Evolutionary conservation across 805 yeast species (phyloP).

Genomic region (Blastobotrys mokoenaii): DNA sequence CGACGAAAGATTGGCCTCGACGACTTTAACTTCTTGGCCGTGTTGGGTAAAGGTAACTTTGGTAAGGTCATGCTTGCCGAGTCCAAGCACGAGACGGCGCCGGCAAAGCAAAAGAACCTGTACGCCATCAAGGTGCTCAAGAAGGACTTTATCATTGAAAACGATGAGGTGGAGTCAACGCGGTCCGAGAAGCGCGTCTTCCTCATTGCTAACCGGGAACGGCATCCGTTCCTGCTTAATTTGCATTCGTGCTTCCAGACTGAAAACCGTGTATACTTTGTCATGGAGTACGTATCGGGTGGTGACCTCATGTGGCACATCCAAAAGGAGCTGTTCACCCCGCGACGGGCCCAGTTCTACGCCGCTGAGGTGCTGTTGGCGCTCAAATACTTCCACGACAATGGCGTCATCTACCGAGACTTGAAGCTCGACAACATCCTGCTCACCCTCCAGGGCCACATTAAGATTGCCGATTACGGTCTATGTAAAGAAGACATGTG

Average conservation of each 20-base stretch:
- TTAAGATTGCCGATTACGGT: slow-evolving; percentile 95
- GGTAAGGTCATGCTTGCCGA: slow-evolving; percentile 98
- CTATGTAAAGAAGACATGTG: slow-evolving; percentile 92
- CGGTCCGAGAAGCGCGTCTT: slow-evolving; percentile 92
- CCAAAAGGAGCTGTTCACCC: slow-evolving; percentile 82
- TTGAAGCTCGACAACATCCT: slow-evolving; percentile 90
- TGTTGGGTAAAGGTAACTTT: slow-evolving; percentile 95
- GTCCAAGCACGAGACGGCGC: slow-evolving; percentile 41
- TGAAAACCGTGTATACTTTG: slow-evolving; percentile 93
- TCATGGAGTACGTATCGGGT: slow-evolving; percentile 96
- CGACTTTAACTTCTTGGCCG: slow-evolving; percentile 90
- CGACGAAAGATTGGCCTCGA: slow-evolving; percentile 62
- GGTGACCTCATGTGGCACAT: slow-evolving; percentile 99
- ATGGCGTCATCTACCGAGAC: slow-evolving; percentile 94
- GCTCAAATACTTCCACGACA: slow-evolving; percentile 86
- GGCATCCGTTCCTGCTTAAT: slow-evolving; percentile 88
- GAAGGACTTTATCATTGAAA: slow-evolving; percentile 90
- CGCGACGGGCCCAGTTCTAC: slow-evolving; percentile 89
- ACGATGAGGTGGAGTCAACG: slow-evolving; percentile 93
- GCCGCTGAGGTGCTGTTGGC: slow-evolving; percentile 95
- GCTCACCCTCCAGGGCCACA: slow-evolving; percentile 84
- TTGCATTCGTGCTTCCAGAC: slow-evolving; percentile 96
- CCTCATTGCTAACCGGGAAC: slow-evolving; percentile 68
- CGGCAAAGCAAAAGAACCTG: slow-evolving; percentile 52
- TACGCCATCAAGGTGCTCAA: slow-evolving; percentile 96